Evolutionary conservation across 192 early-diverging fungal genomes (phyloP).

Genomic region (Coemansia sp.): DNA sequence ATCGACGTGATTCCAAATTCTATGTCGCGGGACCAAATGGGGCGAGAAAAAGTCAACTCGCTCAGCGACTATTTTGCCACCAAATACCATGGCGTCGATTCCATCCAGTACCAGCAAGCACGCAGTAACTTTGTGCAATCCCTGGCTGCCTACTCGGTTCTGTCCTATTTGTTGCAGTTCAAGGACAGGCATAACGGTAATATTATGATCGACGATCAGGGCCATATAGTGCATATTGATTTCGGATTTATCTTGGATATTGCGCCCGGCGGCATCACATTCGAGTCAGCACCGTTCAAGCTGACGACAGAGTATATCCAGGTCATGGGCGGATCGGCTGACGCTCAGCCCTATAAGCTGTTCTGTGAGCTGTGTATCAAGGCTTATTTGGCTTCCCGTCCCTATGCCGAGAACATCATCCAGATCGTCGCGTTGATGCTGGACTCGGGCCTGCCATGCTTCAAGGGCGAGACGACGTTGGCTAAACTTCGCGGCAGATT

Average conservation of each 20-base stretch:
- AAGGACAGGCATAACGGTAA: slow-evolving; percentile 99
- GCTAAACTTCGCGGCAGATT: slow-evolving; percentile 84
- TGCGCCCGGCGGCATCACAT: slow-evolving; percentile 95
- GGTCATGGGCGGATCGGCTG: slow-evolving; percentile 91
- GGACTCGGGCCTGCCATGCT: slow-evolving; percentile 96
- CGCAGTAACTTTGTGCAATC: slow-evolving; percentile 94
- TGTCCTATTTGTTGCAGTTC: slow-evolving; percentile 94
- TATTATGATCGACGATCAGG: slow-evolving; percentile 97
- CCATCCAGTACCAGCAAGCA: slow-evolving; percentile 88
- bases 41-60: slow-evolving; percentile 97
- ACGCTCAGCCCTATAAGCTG: slow-evolving; percentile 80
- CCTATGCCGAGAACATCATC: slow-evolving; percentile 90
- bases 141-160: slow-evolving; percentile 93
- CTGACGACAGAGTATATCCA: slow-evolving; percentile 96
- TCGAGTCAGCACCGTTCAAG: slow-evolving; percentile 98
- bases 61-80: slow-evolving; percentile 96
- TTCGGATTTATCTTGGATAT: slow-evolving; percentile 99
- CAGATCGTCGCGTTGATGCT: slow-evolving; percentile 92
- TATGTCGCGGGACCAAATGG: slow-evolving; percentile 96
- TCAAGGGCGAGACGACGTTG: slow-evolving; percentile 91
- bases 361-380: slow-evolving; percentile 93
- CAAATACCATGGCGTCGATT: slow-evolving; percentile 88
- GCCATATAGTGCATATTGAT: slow-evolving; percentile 98
- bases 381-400: slow-evolving; percentile 88
- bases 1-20: slow-evolving; percentile 98